Percentiles rank a stretch among this genome's conserved stretches.
Conservation (phyloP, 176 grass and related monocot genomes). For the Lolium perenne region DNA sequence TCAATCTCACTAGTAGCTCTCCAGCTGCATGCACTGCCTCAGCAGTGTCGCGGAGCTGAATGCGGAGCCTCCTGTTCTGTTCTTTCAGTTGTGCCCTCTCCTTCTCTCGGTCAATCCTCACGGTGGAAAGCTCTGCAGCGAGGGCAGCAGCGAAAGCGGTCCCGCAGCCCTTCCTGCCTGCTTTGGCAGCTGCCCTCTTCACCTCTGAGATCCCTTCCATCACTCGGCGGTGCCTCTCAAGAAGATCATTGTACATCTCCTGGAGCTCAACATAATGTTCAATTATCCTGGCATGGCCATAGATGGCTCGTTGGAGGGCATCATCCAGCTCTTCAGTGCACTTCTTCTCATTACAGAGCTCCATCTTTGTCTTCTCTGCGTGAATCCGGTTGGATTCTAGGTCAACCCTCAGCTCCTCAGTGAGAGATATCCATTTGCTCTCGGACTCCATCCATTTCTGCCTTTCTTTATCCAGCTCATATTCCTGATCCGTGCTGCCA, state of each 20-base stretch:
- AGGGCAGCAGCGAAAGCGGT: conserved; percentile 90
- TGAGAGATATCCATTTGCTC: conserved; percentile 94
- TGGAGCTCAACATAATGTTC: conserved; percentile 95
- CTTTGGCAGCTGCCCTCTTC: conserved; percentile 81
- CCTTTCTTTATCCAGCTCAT: conserved; percentile 82
- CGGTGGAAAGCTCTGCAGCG: conserved; percentile 76
- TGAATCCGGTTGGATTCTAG: conserved; percentile 79
- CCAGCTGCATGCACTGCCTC: conserved; percentile 98
- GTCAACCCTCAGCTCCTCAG: conserved; percentile 85
- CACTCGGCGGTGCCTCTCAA: conserved; percentile 73
- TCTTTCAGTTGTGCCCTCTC: conserved; percentile 84
- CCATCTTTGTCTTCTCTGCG: conserved; percentile 81
- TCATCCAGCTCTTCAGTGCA: conserved; percentile 92
- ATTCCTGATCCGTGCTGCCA: conserved; percentile 48
- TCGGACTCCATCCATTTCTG: conserved; percentile 92
- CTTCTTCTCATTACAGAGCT: conserved; percentile 79
- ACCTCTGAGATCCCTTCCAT: conserved; percentile 88
- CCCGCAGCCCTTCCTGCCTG: conserved; percentile 83
- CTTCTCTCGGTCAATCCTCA: conserved; percentile 95
- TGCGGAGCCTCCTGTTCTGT: conserved; percentile 93
- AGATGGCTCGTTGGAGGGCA: conserved; percentile 74
- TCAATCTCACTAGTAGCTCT: conserved; percentile 85
- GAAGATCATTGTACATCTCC: conserved; percentile 83
- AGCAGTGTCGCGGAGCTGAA: conserved; percentile 91
- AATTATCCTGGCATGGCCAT: conserved; percentile 81